Evolutionary conservation across 805 yeast species (phyloP), one percentile per base, ranked within the genome.

Genomic region (Candida krabiensis): DNA sequence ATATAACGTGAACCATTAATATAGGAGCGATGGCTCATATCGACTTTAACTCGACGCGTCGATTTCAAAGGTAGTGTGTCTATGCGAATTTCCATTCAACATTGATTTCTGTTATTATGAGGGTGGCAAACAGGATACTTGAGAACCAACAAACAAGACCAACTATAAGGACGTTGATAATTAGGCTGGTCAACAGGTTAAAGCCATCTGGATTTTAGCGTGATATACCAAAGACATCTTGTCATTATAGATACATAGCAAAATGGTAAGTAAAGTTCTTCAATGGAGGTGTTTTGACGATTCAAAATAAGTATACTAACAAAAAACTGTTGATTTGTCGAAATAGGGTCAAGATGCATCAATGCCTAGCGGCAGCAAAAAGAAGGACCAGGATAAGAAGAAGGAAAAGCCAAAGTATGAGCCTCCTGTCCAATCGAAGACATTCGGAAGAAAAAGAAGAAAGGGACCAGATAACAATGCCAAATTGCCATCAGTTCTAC

Each of bases 391-490:
- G 35, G 67, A 63, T 37, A 60, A 61, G 61, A 82, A 82, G 68
- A 80, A 82, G 50, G 86, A 86, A 55, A 90, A 91, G 67, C 98
- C 97, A 57, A 91, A 90, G 71, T 93, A 91, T 65, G 99, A 93
- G 66, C 98, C 99, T 24, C 99, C 99, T 12, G 97, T 91, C 44
- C 95, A 91, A 66, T 83, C 96, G 5, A 50, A 50, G 33, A 81
- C 90, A 50, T 85, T 88, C 56, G 96, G 96, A 40, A 85, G 87
- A 64, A 90, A 88, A 76, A 86, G 86, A 70, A 81, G 93, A 73
- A 88, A 83, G 72, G 96, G 96, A 6, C 95, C 93, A 37, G 86
- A 87, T 38, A 85, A 95, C 18, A 87, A 82, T 29, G 60, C 56
- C 12, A 59, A 56, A 37, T 75, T 93, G 46, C 99, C 99, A 4